phyloP scores from a whole-genome alignment of 176 grass and related monocot species.

The Hyparrhenia diplandra region DNA sequence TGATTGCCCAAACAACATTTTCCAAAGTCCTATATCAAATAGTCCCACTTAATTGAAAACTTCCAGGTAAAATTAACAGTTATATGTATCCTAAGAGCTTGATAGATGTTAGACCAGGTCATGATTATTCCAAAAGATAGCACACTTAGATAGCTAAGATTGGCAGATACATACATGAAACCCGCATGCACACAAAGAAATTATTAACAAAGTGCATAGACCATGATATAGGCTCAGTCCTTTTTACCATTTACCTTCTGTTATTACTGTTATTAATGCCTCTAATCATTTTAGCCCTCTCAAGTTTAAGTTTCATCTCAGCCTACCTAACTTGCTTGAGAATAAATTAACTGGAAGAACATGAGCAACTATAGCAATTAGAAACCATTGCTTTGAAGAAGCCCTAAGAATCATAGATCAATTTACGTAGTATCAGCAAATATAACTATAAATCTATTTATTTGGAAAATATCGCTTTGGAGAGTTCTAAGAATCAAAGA shows the following conservation, averaged over 20 bases:
- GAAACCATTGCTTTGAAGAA: neutral
- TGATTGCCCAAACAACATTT: neutral
- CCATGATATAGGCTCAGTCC: neutral
- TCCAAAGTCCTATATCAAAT: neutral
- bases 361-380: conserved; percentile 7
- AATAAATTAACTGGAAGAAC: neutral
- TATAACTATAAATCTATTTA: neutral
- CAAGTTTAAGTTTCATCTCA: neutral
- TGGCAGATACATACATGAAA: neutral
- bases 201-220: neutral
- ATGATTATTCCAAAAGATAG: neutral
- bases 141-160: neutral
- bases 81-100: neutral
- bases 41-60: neutral
- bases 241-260: neutral
- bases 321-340: neutral
- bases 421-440: neutral
- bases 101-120: neutral
- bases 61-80: conserved; percentile 5
- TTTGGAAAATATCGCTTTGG: conserved; percentile 14
- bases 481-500: conserved; percentile 4
- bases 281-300: neutral
- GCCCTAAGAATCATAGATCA: neutral
- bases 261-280: neutral
- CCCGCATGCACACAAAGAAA: neutral